phyloP scores from a whole-genome alignment of 106 monocot genomes.

The Dioscorea alata region DNA sequence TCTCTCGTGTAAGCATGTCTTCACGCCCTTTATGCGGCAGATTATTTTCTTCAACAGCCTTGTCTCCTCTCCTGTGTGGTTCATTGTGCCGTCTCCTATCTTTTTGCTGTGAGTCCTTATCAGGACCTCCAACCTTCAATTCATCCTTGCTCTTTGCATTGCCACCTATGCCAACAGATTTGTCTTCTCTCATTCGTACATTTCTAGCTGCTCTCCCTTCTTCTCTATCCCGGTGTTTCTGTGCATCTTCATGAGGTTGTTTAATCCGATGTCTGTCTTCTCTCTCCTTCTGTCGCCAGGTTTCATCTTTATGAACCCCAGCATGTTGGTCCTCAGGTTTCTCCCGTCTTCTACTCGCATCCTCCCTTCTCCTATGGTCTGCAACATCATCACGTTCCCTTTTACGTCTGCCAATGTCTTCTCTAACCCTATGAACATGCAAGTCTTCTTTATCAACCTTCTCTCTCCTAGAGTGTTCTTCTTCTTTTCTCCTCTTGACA shows the following conservation, averaged over 20 bases:
- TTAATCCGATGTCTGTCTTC: conserved; percentile 65
- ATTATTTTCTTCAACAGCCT: conserved; percentile 20
- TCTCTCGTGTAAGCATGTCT: conserved; percentile 29
- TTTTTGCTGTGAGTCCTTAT: conserved; percentile 36
- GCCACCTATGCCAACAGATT: conserved; percentile 27
- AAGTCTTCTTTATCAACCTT: conserved; percentile 46
- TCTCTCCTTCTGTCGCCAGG: conserved; percentile 54
- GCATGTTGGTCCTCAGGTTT: conserved; percentile 47
- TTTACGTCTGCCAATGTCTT: conserved; percentile 38
- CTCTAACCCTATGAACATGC: conserved; percentile 40
- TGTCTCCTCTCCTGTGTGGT: conserved; percentile 29
- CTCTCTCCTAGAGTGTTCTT: conserved; percentile 53
- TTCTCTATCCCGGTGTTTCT: conserved; percentile 51
- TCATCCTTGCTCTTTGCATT: conserved; percentile 45
- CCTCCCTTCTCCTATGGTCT: conserved; percentile 55
- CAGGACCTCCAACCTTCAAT: conserved; percentile 26
- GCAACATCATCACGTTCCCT: conserved; percentile 40
- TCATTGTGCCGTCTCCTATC: conserved; percentile 39
- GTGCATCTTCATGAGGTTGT: conserved; percentile 42
- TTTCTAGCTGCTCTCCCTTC: conserved; percentile 27
- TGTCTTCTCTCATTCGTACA: conserved; percentile 37
- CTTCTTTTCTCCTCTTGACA: conserved; percentile 59
- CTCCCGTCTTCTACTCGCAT: conserved; percentile 34
- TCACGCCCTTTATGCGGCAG: conserved; percentile 34
- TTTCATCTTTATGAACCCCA: conserved; percentile 63